These are phyloP conservation scores for Themeda triandra DNA, from an alignment of 176 grass and related monocot species.

Conservation along the genomic window DNA sequence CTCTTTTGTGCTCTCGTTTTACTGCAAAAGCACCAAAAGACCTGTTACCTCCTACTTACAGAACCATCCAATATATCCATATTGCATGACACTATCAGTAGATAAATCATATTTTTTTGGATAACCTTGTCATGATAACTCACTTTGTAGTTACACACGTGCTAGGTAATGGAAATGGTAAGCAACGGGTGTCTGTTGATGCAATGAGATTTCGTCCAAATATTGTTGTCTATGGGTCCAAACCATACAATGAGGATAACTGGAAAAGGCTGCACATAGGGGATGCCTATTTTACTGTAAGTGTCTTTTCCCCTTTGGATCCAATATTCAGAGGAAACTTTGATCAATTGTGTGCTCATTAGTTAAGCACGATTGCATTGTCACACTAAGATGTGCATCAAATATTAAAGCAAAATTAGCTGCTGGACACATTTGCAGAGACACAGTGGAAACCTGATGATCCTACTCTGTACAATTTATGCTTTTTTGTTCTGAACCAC, in stretches of 20 bases:
- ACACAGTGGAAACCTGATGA: not conserved
- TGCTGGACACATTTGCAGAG: not conserved
- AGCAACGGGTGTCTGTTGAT: constrained; percentile 41
- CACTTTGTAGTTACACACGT: not conserved
- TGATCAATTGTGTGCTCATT: not conserved
- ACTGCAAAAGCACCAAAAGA: not conserved
- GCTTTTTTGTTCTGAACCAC: not conserved
- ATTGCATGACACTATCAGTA: not conserved
- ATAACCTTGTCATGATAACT: constrained; percentile 9
- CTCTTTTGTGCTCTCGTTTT: not conserved
- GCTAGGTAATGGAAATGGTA: constrained; percentile 35
- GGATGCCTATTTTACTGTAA: constrained; percentile 75
- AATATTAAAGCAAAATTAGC: not conserved
- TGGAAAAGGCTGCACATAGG: constrained; percentile 84
- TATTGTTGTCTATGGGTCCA: constrained; percentile 75
- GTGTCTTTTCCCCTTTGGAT: not conserved
- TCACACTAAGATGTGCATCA: not conserved
- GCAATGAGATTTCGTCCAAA: constrained; percentile 86
- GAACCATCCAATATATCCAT: not conserved
- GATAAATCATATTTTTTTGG: not conserved
- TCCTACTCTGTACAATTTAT: not conserved
- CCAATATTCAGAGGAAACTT: not conserved
- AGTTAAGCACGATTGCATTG: not conserved
- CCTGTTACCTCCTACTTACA: not conserved
- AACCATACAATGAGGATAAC: constrained; percentile 70